A percentile compares a stretch with the other conserved stretches of the same genome.
These are phyloP conservation scores for Edaphochlamys debaryana DNA, from an alignment of 139 green algal genomes.

Conservation along the genomic window DNA sequence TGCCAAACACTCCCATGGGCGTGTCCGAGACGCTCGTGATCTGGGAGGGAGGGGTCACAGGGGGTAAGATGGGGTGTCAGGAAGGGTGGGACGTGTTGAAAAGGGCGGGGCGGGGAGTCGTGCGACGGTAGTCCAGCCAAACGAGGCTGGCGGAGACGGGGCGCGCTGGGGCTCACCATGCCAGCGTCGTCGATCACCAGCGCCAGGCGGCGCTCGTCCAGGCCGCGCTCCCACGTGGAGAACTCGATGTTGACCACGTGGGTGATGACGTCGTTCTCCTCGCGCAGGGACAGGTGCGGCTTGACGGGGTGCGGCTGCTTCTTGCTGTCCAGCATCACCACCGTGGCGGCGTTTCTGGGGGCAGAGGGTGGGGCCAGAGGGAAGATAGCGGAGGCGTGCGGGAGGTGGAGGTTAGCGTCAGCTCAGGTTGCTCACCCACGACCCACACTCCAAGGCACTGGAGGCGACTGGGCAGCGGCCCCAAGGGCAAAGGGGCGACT, in stretches of 20 bases:
- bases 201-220: constrained; percentile 46
- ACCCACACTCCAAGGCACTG: no score
- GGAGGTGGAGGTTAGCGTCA: no score
- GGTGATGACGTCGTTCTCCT: constrained; percentile 41
- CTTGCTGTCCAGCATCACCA: constrained; percentile 47
- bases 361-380: not conserved
- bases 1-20: constrained; percentile 45
- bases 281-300: constrained; percentile 32
- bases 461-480: no score
- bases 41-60: not conserved
- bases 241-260: constrained; percentile 43
- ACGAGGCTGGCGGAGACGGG: no score
- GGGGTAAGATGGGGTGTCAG: not conserved
- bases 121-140: no score
- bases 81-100: not conserved
- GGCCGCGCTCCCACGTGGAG: constrained; percentile 26
- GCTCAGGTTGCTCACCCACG: no score
- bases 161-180: no score
- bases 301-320: constrained; percentile 37
- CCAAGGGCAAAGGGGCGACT: no score
- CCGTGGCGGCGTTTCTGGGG: constrained; percentile 40
- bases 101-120: no score
- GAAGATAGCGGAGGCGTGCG: not conserved
- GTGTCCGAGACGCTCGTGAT: constrained; percentile 27
- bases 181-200: constrained; percentile 21